phyloP scores from a whole-genome alignment of 2,329 filamentous ascomycete species.

The Madurella fahalii region DNA sequence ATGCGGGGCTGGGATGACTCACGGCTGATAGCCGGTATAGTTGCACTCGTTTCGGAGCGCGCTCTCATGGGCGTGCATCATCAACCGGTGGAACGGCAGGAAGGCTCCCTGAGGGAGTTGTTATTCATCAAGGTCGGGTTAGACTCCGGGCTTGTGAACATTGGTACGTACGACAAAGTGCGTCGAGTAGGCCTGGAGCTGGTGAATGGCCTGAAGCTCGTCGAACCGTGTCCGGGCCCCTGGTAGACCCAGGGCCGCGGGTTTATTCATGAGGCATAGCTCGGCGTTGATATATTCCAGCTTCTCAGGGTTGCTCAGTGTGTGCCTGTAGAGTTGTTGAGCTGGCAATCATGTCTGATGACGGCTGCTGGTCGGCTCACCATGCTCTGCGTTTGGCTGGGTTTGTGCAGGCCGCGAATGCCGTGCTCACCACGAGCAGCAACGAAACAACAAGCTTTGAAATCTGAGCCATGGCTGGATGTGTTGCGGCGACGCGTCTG shows the following conservation, averaged over 20 bases:
- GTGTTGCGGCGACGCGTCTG: too few relatives aligned
- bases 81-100: constrained; percentile 31
- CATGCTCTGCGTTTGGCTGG: constrained; percentile 25
- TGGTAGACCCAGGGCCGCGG: constrained; percentile 19
- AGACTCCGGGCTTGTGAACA: not conserved
- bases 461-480: not conserved
- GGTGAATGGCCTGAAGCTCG: constrained; percentile 28
- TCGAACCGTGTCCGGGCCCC: constrained; percentile 26
- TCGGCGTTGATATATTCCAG: constrained; percentile 28
- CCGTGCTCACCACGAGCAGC: too few relatives aligned
- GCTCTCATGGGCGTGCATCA: constrained; percentile 29
- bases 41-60: constrained; percentile 28
- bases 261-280: constrained; percentile 27
- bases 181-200: constrained; percentile 22
- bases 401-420: constrained; percentile 7
- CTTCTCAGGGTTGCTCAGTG: constrained; percentile 23
- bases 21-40: constrained; percentile 28
- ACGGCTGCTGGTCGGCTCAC: not conserved
- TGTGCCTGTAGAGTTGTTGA: constrained; percentile 23
- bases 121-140: not conserved
- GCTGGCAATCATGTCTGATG: not conserved
- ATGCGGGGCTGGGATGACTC: not conserved
- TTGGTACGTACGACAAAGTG: constrained; percentile 18
- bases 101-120: constrained; percentile 24
- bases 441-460: not conserved